These are phyloP conservation scores for Bimuria novae-zelandiae DNA, from an alignment of 2,329 filamentous ascomycete species.

Conservation along the genomic window DNA sequence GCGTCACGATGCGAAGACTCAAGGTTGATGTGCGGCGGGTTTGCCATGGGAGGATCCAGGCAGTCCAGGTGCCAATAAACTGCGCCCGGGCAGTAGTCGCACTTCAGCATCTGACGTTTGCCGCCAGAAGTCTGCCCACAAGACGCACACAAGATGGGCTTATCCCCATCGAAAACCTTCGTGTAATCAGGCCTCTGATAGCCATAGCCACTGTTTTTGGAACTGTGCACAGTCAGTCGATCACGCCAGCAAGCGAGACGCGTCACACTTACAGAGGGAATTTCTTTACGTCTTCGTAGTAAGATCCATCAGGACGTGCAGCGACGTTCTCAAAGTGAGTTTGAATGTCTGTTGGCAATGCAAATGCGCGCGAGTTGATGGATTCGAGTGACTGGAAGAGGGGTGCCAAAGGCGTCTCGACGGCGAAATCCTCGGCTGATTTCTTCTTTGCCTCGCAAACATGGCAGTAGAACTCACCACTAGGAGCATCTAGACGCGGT, in stretches of 20 bases:
- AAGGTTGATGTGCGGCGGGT: conserved; percentile 65
- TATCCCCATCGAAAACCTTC: conserved; percentile 72
- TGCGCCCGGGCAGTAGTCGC: conserved; percentile 71
- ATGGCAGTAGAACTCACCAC: conserved; percentile 75
- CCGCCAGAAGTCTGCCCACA: conserved; percentile 70
- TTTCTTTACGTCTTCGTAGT: conserved; percentile 68
- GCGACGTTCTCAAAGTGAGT: conserved; percentile 79
- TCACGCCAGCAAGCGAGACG: conserved; percentile 26
- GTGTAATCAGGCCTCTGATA: conserved; percentile 51
- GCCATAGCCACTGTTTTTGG: conserved; percentile 47
- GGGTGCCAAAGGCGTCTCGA: conserved; percentile 55
- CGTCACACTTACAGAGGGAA: conserved; percentile 61
- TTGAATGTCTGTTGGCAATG: conserved; percentile 70
- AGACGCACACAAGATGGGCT: conserved; percentile 74
- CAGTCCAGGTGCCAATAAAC: conserved; percentile 93
- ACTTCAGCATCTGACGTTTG: conserved; percentile 78
- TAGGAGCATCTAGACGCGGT: conserved; percentile 52
- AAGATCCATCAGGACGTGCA: conserved; percentile 77
- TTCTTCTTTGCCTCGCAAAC: conserved; percentile 35
- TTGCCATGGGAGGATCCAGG: conserved; percentile 79
- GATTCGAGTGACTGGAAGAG: conserved; percentile 69
- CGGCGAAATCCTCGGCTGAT: conserved; percentile 29
- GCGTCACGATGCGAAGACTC: conserved; percentile 64
- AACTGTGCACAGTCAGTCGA: conserved; percentile 38
- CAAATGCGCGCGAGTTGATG: conserved; percentile 72